Evolutionary conservation across 441 rosid genomes (phyloP), one percentile per base, ranked within the genome.

Genomic region (Mallotus repandus): DNA sequence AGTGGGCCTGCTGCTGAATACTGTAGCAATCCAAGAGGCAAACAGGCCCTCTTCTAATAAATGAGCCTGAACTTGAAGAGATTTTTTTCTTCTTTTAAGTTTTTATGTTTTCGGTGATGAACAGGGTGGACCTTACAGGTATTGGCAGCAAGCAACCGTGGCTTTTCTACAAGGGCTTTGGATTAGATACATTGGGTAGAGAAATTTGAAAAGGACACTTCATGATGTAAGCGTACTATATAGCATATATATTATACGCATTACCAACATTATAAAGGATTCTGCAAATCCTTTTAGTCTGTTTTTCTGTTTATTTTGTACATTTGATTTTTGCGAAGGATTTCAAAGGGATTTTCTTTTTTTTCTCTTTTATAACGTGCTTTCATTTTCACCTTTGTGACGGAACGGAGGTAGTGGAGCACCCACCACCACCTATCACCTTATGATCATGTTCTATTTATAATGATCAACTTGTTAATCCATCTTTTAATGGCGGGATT

Each of bases 171-270:
- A n/a, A n/a, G n/a, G n/a, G n/a, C n/a, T n/a, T 25, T 21, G 35
- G 67, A 21, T 63, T 69, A 14, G 52, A 8, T 56, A 12, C 79
- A 78, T 78, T 61, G 82, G 83, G 72, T n/a, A 13, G 22, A 52
- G 68, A 67, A 74, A 74, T 46, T 29, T 49, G 83, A 78, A 69
- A 79, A 69, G 66, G 85, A 67, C 87, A 71, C 63, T 18, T 77
- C 87, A 71, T 19, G 25, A 4, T n/a, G 1, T 21, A 18, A 25
- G 15, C 19, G 52, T 52, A 21, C 53, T 61, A 45, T 53, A 38
- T 32, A 46, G 1, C 2, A 21, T 43, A 29, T n/a, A 46, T 68
- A 5, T 43, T 50, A 41, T 25, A 25, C 1, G 29, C 29, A 25
- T 25, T 25, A 25, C 54, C 21, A 50, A 18, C 7, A 43, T 25